A percentile compares a stretch with the other conserved stretches of the same genome.
These are phyloP conservation scores for Hyaloscypha finlandica DNA, from an alignment of 495 filamentous ascomycete species.

Conservation along the genomic window DNA sequence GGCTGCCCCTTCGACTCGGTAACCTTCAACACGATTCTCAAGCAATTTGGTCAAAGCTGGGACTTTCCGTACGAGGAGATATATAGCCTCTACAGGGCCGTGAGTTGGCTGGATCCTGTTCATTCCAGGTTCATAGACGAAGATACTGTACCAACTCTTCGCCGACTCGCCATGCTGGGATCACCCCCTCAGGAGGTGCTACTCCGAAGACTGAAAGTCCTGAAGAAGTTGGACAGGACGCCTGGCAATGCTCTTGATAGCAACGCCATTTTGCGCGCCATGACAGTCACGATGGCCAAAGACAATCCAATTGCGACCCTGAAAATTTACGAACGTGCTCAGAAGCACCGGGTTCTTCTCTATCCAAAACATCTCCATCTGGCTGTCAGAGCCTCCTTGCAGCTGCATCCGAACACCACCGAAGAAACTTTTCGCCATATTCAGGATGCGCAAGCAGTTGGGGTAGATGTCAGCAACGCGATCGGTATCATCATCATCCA, in stretches of 20 bases:
- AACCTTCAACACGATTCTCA: conserved; percentile 46
- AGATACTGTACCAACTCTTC: conserved; percentile 35
- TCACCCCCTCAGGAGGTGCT: background rate
- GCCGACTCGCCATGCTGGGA: conserved; percentile 4
- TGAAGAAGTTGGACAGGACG: background rate
- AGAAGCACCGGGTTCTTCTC: conserved; percentile 10
- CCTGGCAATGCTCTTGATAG: background rate
- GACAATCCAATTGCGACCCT: conserved; percentile 5
- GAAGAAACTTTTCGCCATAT: conserved; percentile 38
- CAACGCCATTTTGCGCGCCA: background rate
- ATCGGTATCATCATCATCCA: conserved; percentile 36
- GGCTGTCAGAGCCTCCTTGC: conserved; percentile 44
- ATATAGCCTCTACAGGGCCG: conserved; percentile 37
- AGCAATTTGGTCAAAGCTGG: conserved; percentile 38
- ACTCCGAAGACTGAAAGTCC: background rate
- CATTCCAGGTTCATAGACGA: conserved; percentile 31
- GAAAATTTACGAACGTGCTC: conserved; percentile 18
- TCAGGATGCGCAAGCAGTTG: conserved; percentile 33
- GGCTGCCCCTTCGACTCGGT: conserved; percentile 40
- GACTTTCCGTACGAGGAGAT: conserved; percentile 43
- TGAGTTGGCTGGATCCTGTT: conserved; percentile 33
- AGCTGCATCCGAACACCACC: conserved; percentile 18
- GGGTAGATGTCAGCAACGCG: conserved; percentile 37
- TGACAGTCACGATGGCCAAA: conserved; percentile 8
- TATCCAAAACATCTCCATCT: conserved; percentile 38